phyloP scores from a whole-genome alignment of 2,329 filamentous ascomycete genomes.

The Geosmithia flava region DNA sequence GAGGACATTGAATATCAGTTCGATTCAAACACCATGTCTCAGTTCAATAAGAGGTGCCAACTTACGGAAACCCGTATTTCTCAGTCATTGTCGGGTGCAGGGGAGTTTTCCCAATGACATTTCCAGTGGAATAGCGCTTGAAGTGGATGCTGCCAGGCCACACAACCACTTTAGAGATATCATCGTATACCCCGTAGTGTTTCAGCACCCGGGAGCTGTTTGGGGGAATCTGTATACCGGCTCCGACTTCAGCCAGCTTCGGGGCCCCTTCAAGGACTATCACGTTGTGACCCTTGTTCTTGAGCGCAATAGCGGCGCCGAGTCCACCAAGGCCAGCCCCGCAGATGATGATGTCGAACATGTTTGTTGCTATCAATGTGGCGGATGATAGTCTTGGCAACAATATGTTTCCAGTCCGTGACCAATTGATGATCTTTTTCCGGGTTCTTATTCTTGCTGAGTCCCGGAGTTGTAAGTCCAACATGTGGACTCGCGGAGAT shows the following conservation, averaged over 20 bases:
- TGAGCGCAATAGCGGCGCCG: constrained; percentile 3
- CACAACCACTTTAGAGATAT: constrained; percentile 1
- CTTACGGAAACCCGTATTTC: constrained; percentile 2
- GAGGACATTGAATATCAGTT: background rate
- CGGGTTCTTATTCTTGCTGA: background rate
- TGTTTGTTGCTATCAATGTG: background rate
- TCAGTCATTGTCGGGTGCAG: constrained; percentile 1
- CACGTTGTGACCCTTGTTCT: constrained; percentile 3
- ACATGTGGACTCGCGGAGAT: background rate
- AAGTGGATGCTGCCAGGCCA: constrained; percentile 3
- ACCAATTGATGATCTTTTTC: background rate
- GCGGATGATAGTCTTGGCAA: background rate
- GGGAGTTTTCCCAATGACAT: constrained; percentile 2
- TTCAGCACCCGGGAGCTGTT: constrained; percentile 3
- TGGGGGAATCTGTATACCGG: constrained; percentile 5
- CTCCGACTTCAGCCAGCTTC: constrained; percentile 4
- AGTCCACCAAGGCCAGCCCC: constrained; percentile 5
- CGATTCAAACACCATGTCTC: no score
- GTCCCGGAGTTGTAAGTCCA: background rate
- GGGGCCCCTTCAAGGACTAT: constrained; percentile 5
- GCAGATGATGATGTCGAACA: constrained; percentile 3
- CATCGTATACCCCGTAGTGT: constrained; percentile 2
- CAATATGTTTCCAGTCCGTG: background rate
- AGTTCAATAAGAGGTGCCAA: background rate
- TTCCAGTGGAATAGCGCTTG: constrained; percentile 3